Conservation (phyloP, 805 yeast genomes). For the Sungouiozyma ichnusensis region DNA sequence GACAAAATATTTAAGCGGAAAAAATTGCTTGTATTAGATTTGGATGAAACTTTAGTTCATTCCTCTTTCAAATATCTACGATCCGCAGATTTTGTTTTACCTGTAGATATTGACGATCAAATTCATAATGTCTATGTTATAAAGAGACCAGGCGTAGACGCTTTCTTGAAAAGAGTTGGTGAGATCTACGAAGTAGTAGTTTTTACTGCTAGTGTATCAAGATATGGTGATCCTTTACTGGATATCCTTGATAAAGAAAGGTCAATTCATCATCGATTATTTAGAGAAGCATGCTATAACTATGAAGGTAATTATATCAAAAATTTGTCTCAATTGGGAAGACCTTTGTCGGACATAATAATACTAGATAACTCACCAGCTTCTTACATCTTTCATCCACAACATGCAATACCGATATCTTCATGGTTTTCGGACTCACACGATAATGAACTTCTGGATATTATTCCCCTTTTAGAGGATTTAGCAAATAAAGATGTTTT, state of each 20-base stretch:
- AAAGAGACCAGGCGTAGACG: conserved; percentile 97
- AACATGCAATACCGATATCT: conserved; percentile 93
- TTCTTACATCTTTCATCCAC: conserved; percentile 95
- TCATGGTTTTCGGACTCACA: conserved; percentile 98
- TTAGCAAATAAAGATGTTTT: conserved; percentile 60
- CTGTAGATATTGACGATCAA: conserved; percentile 91
- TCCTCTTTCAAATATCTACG: conserved; percentile 86
- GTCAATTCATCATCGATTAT: conserved; percentile 79
- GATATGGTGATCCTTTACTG: conserved; percentile 91
- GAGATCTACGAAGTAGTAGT: conserved; percentile 88
- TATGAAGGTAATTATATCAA: conserved; percentile 93
- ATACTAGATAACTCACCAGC: conserved; percentile 97
- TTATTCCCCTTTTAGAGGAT: conserved; percentile 84
- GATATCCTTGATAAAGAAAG: conserved; percentile 74
- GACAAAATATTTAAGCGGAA: conserved; percentile 40
- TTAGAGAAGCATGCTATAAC: conserved; percentile 88
- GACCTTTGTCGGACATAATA: conserved; percentile 76
- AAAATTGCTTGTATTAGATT: conserved; percentile 82
- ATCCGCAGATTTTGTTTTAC: conserved; percentile 92
- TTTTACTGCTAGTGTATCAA: conserved; percentile 89
- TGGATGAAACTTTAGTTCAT: conserved; percentile 95
- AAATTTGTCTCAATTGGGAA: conserved; percentile 85
- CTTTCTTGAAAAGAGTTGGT: conserved; percentile 74
- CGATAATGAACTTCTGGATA: conserved; percentile 87
- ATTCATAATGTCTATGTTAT: conserved; percentile 91